Conservation (phyloP, 192 early-diverging fungal genomes). For the Linderina pennispora region DNA sequence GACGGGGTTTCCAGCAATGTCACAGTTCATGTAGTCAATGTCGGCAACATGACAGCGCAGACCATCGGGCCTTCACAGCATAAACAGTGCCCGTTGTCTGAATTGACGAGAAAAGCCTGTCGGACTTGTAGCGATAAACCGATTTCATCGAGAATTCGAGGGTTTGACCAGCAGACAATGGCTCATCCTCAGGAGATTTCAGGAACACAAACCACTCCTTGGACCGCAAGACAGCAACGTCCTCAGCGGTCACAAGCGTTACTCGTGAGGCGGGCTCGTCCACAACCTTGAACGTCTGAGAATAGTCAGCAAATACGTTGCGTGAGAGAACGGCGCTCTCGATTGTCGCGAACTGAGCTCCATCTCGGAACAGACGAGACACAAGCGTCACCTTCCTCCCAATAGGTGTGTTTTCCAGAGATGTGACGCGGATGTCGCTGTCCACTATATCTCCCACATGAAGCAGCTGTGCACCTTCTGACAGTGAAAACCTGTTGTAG, state of each 20-base stretch:
- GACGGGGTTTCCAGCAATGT: conserved; percentile 57
- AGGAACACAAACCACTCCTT: conserved; percentile 73
- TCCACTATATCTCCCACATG: conserved; percentile 70
- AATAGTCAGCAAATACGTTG: conserved; percentile 63
- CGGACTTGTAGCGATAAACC: conserved; percentile 52
- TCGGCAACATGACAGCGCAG: conserved; percentile 62
- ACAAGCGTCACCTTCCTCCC: conserved; percentile 80
- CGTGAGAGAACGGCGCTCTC: conserved; percentile 75
- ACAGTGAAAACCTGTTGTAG: too few species aligned
- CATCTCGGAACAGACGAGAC: conserved; percentile 52
- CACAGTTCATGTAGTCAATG: conserved; percentile 62
- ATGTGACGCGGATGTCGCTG: conserved; percentile 63
- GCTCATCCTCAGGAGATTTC: not conserved
- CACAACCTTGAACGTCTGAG: conserved; percentile 66
- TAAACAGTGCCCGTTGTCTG: conserved; percentile 58
- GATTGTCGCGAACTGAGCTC: conserved; percentile 63
- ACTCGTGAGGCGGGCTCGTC: conserved; percentile 63
- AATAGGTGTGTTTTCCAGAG: conserved; percentile 68
- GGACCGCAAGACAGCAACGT: conserved; percentile 69
- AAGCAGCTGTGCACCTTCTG: too few species aligned
- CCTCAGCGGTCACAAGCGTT: conserved; percentile 55
- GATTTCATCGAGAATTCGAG: conserved; percentile 82
- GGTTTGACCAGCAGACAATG: conserved; percentile 42
- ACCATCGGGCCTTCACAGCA: conserved; percentile 50
- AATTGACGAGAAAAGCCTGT: conserved; percentile 57